phyloP scores from a whole-genome alignment of 2,329 filamentous ascomycete genomes.

The Bimuria novae-zelandiae region DNA sequence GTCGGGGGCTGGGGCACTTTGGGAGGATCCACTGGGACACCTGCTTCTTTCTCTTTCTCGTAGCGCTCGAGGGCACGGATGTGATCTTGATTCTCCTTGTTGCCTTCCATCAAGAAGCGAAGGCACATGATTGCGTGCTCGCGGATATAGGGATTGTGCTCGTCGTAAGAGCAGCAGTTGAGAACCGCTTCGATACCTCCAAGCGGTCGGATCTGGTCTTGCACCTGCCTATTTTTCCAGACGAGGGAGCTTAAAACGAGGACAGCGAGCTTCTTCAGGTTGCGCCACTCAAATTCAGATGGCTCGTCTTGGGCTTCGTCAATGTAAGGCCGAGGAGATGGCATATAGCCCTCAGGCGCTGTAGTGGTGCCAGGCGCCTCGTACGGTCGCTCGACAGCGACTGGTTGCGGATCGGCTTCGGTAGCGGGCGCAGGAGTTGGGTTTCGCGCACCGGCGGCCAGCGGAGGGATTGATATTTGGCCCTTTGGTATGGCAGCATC shows the following conservation, averaged over 20 bases:
- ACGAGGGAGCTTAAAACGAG: conserved; percentile 87
- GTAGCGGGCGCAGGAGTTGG: conserved; percentile 36
- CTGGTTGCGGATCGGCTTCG: conserved; percentile 38
- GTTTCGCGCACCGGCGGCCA: conserved; percentile 37
- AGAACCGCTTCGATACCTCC: conserved; percentile 86
- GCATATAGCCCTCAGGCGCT: conserved; percentile 51
- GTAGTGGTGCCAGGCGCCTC: conserved; percentile 52
- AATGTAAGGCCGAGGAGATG: conserved; percentile 53
- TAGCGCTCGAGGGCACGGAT: conserved; percentile 63
- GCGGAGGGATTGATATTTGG: conserved; percentile 63
- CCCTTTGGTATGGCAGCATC: conserved; percentile 83
- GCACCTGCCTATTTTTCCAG: conserved; percentile 82
- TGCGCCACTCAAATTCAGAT: conserved; percentile 72
- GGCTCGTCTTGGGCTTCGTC: conserved; percentile 60
- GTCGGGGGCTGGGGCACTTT: conserved; percentile 3
- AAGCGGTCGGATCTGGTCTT: conserved; percentile 83
- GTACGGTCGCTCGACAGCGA: conserved; percentile 69
- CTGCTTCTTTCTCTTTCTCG: conserved; percentile 24
- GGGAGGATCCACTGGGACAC: conserved; percentile 16
- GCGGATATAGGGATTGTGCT: conserved; percentile 91
- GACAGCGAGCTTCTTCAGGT: conserved; percentile 90
- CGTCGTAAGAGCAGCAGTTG: conserved; percentile 88
- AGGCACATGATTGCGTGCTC: conserved; percentile 69
- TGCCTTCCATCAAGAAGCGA: conserved; percentile 68
- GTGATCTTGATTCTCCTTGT: conserved; percentile 72